phyloP scores from a whole-genome alignment of 495 filamentous ascomycete genomes.

The Penicillium pulvis region DNA sequence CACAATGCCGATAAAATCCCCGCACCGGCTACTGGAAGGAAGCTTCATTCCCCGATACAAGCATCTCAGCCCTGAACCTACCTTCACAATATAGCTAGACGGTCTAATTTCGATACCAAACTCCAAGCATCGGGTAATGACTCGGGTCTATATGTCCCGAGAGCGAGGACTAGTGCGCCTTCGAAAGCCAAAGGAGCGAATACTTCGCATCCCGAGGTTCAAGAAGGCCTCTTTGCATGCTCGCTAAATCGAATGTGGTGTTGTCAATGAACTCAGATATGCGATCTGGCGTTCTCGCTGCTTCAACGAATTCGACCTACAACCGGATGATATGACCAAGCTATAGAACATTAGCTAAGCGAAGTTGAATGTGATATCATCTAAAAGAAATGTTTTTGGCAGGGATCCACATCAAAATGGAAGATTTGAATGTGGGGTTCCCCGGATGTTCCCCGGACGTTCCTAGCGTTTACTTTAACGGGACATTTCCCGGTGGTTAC shows the following conservation, averaged over 20 bases:
- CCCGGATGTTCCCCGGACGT: neutral
- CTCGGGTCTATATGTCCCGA: neutral
- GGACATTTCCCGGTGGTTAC: neutral
- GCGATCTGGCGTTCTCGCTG: no score
- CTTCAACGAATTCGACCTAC: no score
- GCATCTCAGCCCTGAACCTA: neutral
- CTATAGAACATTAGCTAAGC: no score
- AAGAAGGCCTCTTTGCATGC: neutral
- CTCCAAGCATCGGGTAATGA: neutral
- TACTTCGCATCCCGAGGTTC: neutral
- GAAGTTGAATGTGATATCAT: no score
- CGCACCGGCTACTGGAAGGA: neutral
- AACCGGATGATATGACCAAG: no score
- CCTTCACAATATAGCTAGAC: neutral
- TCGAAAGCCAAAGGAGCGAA: neutral
- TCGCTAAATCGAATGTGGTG: conserved; percentile 1
- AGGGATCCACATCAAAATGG: neutral
- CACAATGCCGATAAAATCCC: neutral
- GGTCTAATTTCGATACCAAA: neutral
- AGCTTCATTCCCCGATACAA: neutral
- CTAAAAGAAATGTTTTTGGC: no score
- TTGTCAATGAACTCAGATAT: no score
- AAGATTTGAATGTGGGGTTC: neutral
- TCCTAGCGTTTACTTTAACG: neutral
- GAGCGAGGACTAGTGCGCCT: neutral